Percentiles rank a stretch among this genome's conserved stretches.
Conservation (phyloP, 306 rosid genomes). For the Corylus heterophylla region DNA sequence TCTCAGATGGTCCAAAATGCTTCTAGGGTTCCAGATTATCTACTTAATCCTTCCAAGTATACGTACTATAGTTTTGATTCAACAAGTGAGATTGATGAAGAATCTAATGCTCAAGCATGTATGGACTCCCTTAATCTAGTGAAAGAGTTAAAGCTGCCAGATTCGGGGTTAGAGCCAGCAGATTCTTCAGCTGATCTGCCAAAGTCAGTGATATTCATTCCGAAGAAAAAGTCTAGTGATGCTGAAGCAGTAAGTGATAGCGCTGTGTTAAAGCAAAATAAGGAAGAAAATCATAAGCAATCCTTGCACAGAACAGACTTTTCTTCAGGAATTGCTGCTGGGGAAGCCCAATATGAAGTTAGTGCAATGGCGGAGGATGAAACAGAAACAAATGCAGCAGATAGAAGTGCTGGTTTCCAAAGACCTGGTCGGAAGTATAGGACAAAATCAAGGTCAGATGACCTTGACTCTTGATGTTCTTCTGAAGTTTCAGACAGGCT, state of each 20-base stretch:
- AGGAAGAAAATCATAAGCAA: conserved; percentile 15
- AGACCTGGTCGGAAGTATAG: conserved; percentile 25
- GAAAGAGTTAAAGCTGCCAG: not conserved
- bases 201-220: conserved; percentile 25
- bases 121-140: conserved; percentile 9
- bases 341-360: conserved; percentile 18
- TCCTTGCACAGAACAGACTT: conserved; percentile 15
- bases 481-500: conserved; percentile 1
- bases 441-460: conserved; percentile 10
- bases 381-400: conserved; percentile 11
- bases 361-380: conserved; percentile 23
- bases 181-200: conserved; percentile 22
- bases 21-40: conserved; percentile 30
- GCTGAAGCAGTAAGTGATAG: not conserved
- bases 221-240: conserved; percentile 28
- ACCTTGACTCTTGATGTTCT: conserved; percentile 19
- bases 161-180: conserved; percentile 15
- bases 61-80: conserved; percentile 26
- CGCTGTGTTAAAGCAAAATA: not conserved
- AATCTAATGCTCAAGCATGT: conserved; percentile 10
- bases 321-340: conserved; percentile 18
- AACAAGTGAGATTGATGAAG: conserved; percentile 19
- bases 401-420: not conserved
- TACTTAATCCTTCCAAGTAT: conserved; percentile 35
- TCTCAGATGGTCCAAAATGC: not conserved